phyloP scores from a whole-genome alignment of 495 filamentous ascomycete species.

The Terfezia claveryi region DNA sequence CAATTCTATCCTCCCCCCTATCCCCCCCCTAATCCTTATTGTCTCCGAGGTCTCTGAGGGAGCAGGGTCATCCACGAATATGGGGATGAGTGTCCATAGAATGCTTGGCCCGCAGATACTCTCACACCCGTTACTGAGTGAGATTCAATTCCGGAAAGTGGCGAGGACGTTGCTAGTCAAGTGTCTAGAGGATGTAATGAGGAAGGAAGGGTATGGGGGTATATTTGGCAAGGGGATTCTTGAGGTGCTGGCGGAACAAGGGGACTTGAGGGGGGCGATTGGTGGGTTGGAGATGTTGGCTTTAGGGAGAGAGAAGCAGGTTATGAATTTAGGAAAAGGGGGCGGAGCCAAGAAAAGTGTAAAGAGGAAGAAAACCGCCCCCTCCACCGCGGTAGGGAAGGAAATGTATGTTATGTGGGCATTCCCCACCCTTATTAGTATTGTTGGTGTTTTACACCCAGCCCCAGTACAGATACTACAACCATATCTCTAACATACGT shows the following conservation, averaged over 20 bases:
- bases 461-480: no score
- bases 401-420: neutral
- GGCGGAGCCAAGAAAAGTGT: neutral
- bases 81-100: slow-evolving; percentile 55
- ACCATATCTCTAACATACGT: no score
- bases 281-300: slow-evolving; percentile 66
- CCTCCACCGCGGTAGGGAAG: neutral
- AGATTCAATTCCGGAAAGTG: slow-evolving; percentile 80
- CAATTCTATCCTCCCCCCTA: slow-evolving; percentile 8
- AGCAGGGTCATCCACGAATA: slow-evolving; percentile 36
- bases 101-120: slow-evolving; percentile 69
- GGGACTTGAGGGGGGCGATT: slow-evolving; percentile 80
- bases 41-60: slow-evolving; percentile 49
- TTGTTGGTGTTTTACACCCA: neutral
- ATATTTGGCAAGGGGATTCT: slow-evolving; percentile 40
- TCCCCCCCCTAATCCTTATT: slow-evolving; percentile 66
- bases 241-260: slow-evolving; percentile 52
- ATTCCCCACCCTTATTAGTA: neutral
- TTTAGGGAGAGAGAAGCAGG: neutral
- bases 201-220: slow-evolving; percentile 27
- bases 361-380: neutral
- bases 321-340: neutral
- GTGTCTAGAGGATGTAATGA: slow-evolving; percentile 54
- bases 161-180: slow-evolving; percentile 70
- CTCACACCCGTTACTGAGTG: slow-evolving; percentile 46